Evolutionary conservation across 1,139 yeast species (phyloP), one percentile per base, ranked within the genome.

Genomic region (Zygotorulaspora mrakii): DNA sequence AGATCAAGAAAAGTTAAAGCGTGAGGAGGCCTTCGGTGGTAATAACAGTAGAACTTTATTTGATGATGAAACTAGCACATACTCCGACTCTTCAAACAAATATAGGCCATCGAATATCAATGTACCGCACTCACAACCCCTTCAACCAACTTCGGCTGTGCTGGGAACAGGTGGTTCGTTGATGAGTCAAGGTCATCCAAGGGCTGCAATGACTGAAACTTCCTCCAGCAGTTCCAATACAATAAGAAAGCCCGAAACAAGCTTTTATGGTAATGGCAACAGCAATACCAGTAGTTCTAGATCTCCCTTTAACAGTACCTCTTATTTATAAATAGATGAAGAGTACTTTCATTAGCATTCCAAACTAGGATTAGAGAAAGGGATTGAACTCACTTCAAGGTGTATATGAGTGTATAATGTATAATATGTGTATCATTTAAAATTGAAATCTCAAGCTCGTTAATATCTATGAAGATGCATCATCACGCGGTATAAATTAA

Each of bases 131-230:
- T 9, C 27, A 7, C 46, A 49, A 25, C 52, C 56, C 11, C 48
- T 64, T 3, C 57, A 62, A 28, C 68, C 68, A 14, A 48, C 62
- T 3, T 62, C 67, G 25, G 66, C 68, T 3, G 66, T 66, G 8
- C 52, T 54, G 46, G 64, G 64, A 2, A 43, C 56, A 13, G 40
- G 39, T 29, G 34, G 38, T 10, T 21, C 42, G n/a, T 24, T 40
- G 20, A 32, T 37, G 12, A 27, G 24, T 14, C 30, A 33, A 4
- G 27, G 33, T 7, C 38, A 36, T 12, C 39, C 41, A 16, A 36
- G 43, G 29, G 31, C 27, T 2, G 21, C 22, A 6, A n/a, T 11
- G 2, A 31, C 35, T 33, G 46, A 45, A 6, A 12, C 46, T n/a
- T 30, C 32, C 12, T 22, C 27, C 33, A 39, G 39, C 7, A 41